phyloP scores from a whole-genome alignment of 2,329 filamentous ascomycete genomes.

The Colletotrichum higginsianum region DNA sequence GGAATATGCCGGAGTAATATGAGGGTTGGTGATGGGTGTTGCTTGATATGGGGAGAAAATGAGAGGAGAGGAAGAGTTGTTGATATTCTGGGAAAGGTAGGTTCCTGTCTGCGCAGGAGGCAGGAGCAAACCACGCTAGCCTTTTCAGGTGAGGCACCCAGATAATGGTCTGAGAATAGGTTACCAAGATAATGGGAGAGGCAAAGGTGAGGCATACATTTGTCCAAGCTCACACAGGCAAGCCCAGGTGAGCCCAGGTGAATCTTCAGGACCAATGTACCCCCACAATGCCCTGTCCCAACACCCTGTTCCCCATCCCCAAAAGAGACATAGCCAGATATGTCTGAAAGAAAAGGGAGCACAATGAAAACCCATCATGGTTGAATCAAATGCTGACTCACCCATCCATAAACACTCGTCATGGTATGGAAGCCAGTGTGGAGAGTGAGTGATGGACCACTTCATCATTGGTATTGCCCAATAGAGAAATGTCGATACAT shows the following conservation, averaged over 20 bases:
- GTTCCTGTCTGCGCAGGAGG: constrained; percentile 14
- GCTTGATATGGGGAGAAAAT: not conserved
- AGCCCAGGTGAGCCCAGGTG: constrained; percentile 11
- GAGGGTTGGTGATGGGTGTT: not conserved
- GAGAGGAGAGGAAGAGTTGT: not conserved
- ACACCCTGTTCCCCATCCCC: not conserved
- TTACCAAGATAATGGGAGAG: constrained; percentile 4
- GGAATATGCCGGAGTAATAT: not conserved
- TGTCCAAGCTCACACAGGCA: not conserved
- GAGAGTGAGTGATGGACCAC: not conserved
- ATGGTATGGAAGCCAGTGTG: not conserved
- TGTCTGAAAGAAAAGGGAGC: not conserved
- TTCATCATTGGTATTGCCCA: not conserved
- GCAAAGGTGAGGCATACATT: constrained; percentile 2
- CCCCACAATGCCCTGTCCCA: not conserved
- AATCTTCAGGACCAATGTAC: not conserved
- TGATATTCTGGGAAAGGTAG: constrained; percentile 6
- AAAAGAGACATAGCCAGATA: not conserved
- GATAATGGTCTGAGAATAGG: not conserved
- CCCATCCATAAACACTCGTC: constrained; percentile 6
- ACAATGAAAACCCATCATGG: not conserved
- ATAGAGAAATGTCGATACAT: no score
- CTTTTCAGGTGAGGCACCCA: constrained; percentile 3
- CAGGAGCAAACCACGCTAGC: constrained; percentile 12
- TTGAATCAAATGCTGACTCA: not conserved